Conservation (phyloP, 305 asterid genomes). For the Solanum hybrid region DNA sequence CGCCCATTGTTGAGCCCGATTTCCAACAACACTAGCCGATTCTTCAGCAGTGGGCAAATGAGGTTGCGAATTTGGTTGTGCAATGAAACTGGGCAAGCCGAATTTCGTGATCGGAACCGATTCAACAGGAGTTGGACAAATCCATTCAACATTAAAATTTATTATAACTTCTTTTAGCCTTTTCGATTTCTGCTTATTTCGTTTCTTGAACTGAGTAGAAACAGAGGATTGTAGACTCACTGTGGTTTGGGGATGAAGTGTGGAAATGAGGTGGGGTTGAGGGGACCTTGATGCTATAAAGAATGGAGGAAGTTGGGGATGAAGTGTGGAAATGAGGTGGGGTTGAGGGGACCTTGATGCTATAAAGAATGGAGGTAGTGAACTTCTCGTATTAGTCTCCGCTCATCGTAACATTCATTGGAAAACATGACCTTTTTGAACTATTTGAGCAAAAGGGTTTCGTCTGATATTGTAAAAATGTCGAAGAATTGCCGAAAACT, state of each 20-base stretch:
- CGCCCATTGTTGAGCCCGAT: not conserved
- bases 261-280: too few species aligned
- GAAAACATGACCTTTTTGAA: not conserved
- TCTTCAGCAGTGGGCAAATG: not conserved
- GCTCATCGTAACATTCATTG: conserved; percentile 51
- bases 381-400: conserved; percentile 49
- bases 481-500: not conserved
- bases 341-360: too few species aligned
- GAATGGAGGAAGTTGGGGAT: too few species aligned
- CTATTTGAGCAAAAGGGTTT: not conserved
- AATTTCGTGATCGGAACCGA: not conserved
- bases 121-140: conserved; percentile 16
- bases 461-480: not conserved
- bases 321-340: too few species aligned
- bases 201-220: conserved; percentile 36
- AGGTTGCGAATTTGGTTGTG: not conserved
- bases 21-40: not conserved
- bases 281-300: not conserved
- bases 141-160: conserved; percentile 41
- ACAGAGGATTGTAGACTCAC: conserved; percentile 19
- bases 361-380: conserved; percentile 52
- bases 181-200: not conserved
- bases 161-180: not conserved
- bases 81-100: conserved; percentile 26
- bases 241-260: not conserved